Base-by-base conservation (phyloP, 2,329 filamentous ascomycete genomes). In the Daldinia sp. region DNA sequence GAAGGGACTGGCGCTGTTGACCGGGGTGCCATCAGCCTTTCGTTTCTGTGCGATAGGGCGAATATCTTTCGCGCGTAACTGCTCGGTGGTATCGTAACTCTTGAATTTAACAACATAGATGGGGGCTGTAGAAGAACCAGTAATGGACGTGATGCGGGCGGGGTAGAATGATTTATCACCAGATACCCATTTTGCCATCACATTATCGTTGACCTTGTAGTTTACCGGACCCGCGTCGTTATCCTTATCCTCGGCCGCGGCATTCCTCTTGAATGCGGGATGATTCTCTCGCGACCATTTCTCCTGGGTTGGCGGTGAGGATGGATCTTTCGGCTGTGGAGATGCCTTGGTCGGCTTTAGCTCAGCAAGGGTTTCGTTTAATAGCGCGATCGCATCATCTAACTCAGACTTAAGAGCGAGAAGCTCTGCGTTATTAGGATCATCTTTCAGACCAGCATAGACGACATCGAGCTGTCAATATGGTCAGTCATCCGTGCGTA, bases 101-200 rank as follows among this genome's bases (percentile, higher is more conserved):
- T 96, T 94, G 83, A 98, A 99, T 71, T 91, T 95, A 77, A 99
- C 94, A 48, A 92, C 90, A 77, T 97, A 99, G 67, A 97, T 92
- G 32, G 94, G 94, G 53, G 92, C 91, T 41, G 88, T 91, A n/a
- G 90, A 89, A 7, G 93, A 97, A 61, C 95, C 95, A 19, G 94
- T 97, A 71, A 97, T 94, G 53, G 91, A 94, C 52, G 93, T 94
- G 77, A 99, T 96, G 72, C 92, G 90, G 39, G 94, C 95, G 45
- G 93, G 90, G 79, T 98, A 98, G 79, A 94, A 97, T 21, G 86
- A 86, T 73, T 91, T 93, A 78, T 99, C 95, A 56, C 93, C 93
- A 8, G 92, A 91, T 47, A 90, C 81, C 92, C 94, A 99, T 78
- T 94, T 94, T 47, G 94, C 95, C 77, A 95, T 83, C 55, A 97